A percentile compares a stretch with the other conserved stretches of the same genome.
Evolutionary conservation across 176 grass and related monocot genomes (phyloP).

Genomic region (Oropetium thomaeum): DNA sequence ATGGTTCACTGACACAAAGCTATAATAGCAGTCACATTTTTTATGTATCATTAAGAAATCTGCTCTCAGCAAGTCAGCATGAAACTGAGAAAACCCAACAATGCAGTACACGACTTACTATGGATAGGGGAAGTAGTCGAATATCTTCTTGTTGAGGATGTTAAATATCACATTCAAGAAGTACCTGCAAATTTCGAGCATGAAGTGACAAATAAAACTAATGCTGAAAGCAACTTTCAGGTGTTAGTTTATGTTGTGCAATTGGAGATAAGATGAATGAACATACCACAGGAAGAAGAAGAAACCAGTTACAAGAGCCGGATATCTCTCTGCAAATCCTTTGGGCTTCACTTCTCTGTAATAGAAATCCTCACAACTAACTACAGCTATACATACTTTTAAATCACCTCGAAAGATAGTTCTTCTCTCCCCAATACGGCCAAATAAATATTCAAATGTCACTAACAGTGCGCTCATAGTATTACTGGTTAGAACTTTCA

Average conservation of each 20-base stretch:
- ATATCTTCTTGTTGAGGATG: slow-evolving; percentile 99
- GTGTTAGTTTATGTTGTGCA: neutral
- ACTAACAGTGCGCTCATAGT: neutral
- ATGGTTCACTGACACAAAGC: slow-evolving; percentile 90
- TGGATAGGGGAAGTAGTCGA: slow-evolving; percentile 95
- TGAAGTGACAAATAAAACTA: slow-evolving; percentile 6
- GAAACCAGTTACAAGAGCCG: slow-evolving; percentile 82
- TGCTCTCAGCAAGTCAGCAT: neutral
- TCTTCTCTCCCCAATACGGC: neutral
- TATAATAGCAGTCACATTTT: slow-evolving; percentile 21
- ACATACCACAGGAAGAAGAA: slow-evolving; percentile 96
- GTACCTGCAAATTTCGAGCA: slow-evolving; percentile 58
- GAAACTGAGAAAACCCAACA: neutral
- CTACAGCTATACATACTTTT: neutral
- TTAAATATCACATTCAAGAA: slow-evolving; percentile 98
- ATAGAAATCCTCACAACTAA: neutral
- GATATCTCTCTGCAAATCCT: slow-evolving; percentile 62
- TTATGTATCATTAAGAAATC: neutral
- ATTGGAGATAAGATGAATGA: slow-evolving; percentile 8
- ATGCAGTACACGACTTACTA: slow-evolving; percentile 55
- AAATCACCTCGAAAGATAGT: neutral
- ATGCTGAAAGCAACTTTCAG: neutral
- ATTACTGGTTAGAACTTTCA: neutral
- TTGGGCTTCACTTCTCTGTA: slow-evolving; percentile 58
- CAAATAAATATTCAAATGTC: neutral